Base-by-base conservation (phyloP, 192 early-diverging fungal genomes). In the Diversispora epigaea region DNA sequence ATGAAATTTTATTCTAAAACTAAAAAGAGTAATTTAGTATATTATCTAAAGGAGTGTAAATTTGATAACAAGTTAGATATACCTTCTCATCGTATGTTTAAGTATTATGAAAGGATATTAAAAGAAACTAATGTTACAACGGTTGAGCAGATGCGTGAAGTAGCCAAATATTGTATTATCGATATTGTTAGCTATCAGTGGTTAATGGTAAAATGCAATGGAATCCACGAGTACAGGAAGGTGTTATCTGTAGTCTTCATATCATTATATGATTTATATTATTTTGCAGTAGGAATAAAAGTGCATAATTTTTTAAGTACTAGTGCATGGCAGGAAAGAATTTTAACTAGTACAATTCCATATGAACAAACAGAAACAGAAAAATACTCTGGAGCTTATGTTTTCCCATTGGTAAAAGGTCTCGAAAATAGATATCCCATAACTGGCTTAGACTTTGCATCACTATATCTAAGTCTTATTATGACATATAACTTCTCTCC, bases 401-500 rank as follows among this genome's bases (percentile, higher is more conserved):
- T 69, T 22, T 52, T 69, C 22, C 45, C 68, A 44, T 21, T 25
- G 4, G 32, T 32, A 52, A 69, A 69, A 15, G 49, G 68, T 49
- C 46, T 69, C 5, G 25, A 69, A 69, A 69, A 50, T 25, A 69
- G 6, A 69, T n/a, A 32, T 50, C 68, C 68, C 10, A 25, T 69
- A 52, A 69, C 68, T 0, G 68, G 68, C 8, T 69, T 69, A 52
- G 47, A 69, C 8, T 69, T 69, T 55, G 68, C 50, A 21, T 69
- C 68, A 25, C 6, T 69, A 49, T 69, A 69, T 40, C 68, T 22
- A 0, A 69, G 68, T 25, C 47, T 69, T 69, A 69, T 69, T 14
- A 69, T 69, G 68, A 69, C 47, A 0, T 69, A 69, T 15, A 69
- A 69, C 22, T 21, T 69, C 22, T 69, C n/a, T 0, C 49, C 50